Evolutionary conservation across 169 alveolate species (phyloP).

Genomic region (Plasmodium adleri): DNA sequence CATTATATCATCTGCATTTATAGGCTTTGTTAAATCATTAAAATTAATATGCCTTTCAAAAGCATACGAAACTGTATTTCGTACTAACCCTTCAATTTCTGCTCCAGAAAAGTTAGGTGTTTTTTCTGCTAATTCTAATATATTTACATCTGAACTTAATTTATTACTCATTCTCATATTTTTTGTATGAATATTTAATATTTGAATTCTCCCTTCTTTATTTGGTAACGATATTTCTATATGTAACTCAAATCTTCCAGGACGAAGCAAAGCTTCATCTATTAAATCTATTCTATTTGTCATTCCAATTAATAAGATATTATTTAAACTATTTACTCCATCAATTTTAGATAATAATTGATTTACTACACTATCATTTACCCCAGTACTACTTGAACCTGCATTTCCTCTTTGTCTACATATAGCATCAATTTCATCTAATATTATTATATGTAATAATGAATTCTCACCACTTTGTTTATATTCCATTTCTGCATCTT

Average conservation of each 20-base stretch:
- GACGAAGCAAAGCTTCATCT: conserved; percentile 99
- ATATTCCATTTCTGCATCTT: conserved; percentile 98
- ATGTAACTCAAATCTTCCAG: conserved; percentile 99
- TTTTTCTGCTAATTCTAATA: conserved; percentile 91
- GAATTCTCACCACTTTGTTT: conserved; percentile 95
- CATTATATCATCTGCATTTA: conserved; percentile 86
- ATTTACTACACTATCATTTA: conserved; percentile 98
- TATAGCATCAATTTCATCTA: conserved; percentile 99
- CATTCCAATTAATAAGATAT: conserved; percentile 98
- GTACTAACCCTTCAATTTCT: conserved; percentile 97
- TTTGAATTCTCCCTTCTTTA: conserved; percentile 97
- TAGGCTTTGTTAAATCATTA: conserved; percentile 86
- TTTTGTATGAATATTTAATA: conserved; percentile 98
- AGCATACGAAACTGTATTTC: conserved; percentile 96
- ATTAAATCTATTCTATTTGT: conserved; percentile 98
- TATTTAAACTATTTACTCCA: conserved; percentile 98
- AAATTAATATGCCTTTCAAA: conserved; percentile 92
- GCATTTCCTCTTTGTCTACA: conserved; percentile 98
- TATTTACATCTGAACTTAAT: conserved; percentile 91
- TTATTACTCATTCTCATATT: conserved; percentile 88
- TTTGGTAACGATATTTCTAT: conserved; percentile 99
- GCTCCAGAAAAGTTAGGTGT: conserved; percentile 99
- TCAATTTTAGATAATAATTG: conserved; percentile 99
- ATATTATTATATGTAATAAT: conserved; percentile 97
- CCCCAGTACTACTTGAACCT: conserved; percentile 93